Percentiles rank a stretch among this genome's conserved stretches.
Conservation (phyloP, 768 basidiomycete genomes). For the Kwoniella bestiolae region DNA sequence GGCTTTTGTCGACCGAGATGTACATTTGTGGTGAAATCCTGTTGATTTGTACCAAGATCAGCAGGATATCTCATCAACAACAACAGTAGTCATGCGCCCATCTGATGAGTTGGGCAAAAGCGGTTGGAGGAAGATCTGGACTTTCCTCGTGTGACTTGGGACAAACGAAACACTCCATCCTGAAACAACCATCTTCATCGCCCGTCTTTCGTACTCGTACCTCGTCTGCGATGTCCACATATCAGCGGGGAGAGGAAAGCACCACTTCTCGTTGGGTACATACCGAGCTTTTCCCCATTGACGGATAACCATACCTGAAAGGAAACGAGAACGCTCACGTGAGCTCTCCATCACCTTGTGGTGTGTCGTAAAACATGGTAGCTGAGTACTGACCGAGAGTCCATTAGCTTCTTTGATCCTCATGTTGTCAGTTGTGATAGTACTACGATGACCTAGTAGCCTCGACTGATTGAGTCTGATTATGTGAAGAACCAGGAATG, state of each 20-base stretch:
- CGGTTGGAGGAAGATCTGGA: neutral
- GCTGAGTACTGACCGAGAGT: neutral
- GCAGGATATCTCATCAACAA: neutral
- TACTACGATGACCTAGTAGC: neutral
- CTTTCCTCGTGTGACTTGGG: conserved; percentile 8
- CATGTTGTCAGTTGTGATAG: conserved; percentile 1
- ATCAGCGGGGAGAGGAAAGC: neutral
- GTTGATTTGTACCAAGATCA: neutral
- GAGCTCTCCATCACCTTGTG: neutral
- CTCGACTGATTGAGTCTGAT: too few relatives aligned
- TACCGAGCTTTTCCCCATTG: conserved; percentile 18
- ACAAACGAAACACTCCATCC: conserved; percentile 13
- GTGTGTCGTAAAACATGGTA: neutral
- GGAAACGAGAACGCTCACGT: neutral
- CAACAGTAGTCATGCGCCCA: too few relatives aligned
- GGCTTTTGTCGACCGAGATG: conserved; percentile 21
- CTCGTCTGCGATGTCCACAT: neutral
- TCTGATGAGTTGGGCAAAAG: too few relatives aligned
- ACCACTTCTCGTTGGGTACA: neutral
- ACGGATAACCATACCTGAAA: conserved; percentile 16
- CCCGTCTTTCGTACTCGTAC: conserved; percentile 5
- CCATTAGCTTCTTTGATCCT: conserved; percentile 15
- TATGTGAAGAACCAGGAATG: too few relatives aligned
- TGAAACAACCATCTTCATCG: neutral
- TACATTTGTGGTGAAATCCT: conserved; percentile 17